Evolutionary conservation across 202 grass and related monocot genomes (phyloP), one percentile per base, ranked within the genome.

Genomic region (Cymbopogon flexuosus): DNA sequence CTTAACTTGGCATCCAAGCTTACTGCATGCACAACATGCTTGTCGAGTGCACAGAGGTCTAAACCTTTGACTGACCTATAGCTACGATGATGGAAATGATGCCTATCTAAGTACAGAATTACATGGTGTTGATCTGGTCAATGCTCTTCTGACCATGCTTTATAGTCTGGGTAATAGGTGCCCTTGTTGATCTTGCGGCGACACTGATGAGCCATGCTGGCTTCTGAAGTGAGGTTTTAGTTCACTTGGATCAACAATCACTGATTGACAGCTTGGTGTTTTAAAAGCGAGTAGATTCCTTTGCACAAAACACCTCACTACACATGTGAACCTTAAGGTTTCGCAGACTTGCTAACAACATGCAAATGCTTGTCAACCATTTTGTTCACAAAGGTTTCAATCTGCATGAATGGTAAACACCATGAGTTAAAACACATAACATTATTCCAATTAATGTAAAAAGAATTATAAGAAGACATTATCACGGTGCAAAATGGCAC

Each of bases 331-430:
- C 43, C 42, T 93, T 81, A 99, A 73, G 84, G 94, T 72, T 90
- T 88, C 57, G 77, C 64, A 80, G 70, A 78, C 87, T 80, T 80
- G 65, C 76, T 82, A 89, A 65, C 64, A 29, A 87, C 65, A 85
- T 93, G 85, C 83, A 89, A 88, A 84, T 99, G 92, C 78, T 83
- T 96, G 81, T 99, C 92, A 69, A 99, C 83, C 86, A 99, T 79
- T 84, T 88, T 91, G 75, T 91, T 87, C 80, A 99, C 96, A 76
- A 96, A 99, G 65, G 66, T 35, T 84, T 93, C 85, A 85, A 99
- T 99, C 96, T 99, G 87, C 90, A 91, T 88, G 72, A 41, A 86
- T 85, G 69, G 81, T 77, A 78, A 89, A 68, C 67, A 65, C 13
- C 29, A 80, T 76, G 42, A 88, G 80, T 82, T 64, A 70, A 85